phyloP scores from a whole-genome alignment of 75 land plant genomes.

The Gnetum montanum region DNA sequence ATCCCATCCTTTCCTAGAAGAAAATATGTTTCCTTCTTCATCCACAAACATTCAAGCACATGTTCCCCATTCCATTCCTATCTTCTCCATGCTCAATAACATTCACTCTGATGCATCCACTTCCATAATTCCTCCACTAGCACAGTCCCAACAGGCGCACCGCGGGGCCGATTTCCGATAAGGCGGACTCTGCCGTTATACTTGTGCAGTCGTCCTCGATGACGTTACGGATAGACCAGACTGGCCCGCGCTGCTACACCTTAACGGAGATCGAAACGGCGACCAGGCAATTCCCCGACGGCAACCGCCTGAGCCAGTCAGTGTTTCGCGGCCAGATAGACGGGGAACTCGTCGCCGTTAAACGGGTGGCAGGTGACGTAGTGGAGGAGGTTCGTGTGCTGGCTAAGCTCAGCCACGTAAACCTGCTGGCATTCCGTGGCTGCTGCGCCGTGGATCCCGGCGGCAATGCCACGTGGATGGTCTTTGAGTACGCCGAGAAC shows the following conservation, averaged over 20 bases:
- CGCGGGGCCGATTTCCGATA: not conserved
- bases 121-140: not conserved
- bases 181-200: not conserved
- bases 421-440: slow-evolving; percentile 50
- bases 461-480: slow-evolving; percentile 50
- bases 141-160: too few relatives aligned
- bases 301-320: slow-evolving; percentile 29
- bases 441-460: slow-evolving; percentile 20
- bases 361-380: slow-evolving; percentile 33
- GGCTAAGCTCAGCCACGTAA: slow-evolving; percentile 41
- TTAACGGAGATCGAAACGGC: slow-evolving; percentile 41
- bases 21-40: too few relatives aligned
- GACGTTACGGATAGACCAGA: not conserved
- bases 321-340: slow-evolving; percentile 46
- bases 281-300: slow-evolving; percentile 39
- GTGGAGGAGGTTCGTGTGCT: slow-evolving; percentile 56
- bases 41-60: too few relatives aligned
- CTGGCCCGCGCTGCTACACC: slow-evolving; percentile 15
- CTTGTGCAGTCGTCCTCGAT: too few relatives aligned
- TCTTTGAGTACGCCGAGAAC: slow-evolving; percentile 65
- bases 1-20: too few relatives aligned
- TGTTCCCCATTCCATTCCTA: too few relatives aligned
- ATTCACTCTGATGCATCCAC: too few relatives aligned
- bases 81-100: too few relatives aligned
- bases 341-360: slow-evolving; percentile 36